Evolutionary conservation across 306 rosid species (phyloP).

Genomic region (Fragaria nilgerrensis): DNA sequence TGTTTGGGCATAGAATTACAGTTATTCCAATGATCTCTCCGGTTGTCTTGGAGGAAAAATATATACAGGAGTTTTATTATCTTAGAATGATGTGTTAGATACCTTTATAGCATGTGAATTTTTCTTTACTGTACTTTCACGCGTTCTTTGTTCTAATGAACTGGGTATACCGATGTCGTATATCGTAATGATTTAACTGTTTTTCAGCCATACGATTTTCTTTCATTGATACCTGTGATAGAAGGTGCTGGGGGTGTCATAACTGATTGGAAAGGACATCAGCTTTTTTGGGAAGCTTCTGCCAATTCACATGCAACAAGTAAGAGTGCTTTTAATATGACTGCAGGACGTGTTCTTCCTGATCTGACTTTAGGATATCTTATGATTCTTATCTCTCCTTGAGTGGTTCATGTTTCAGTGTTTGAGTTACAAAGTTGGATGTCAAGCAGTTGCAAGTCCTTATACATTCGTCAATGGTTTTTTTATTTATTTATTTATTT

Average conservation of each 20-base stretch:
- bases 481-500: not conserved
- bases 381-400: not conserved
- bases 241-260: slow-evolving; percentile 93
- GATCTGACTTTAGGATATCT: not conserved
- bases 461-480: not conserved
- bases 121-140: not conserved
- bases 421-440: not conserved
- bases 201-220: slow-evolving; percentile 88
- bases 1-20: not conserved
- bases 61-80: not conserved
- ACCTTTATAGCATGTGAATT: not conserved
- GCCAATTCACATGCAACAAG: slow-evolving; percentile 61
- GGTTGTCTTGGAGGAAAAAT: not conserved
- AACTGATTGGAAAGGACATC: slow-evolving; percentile 91
- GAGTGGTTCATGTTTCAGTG: slow-evolving; percentile 8
- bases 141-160: not conserved
- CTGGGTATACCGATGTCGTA: not conserved
- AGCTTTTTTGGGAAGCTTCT: slow-evolving; percentile 83
- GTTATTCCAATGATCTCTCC: not conserved
- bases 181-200: slow-evolving; percentile 3
- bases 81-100: not conserved
- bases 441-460: not conserved
- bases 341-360: not conserved
- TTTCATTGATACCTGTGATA: slow-evolving; percentile 81
- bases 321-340: slow-evolving; percentile 26